Base-by-base conservation (phyloP, 441 rosid species). In the Theobroma grandiflorum region DNA sequence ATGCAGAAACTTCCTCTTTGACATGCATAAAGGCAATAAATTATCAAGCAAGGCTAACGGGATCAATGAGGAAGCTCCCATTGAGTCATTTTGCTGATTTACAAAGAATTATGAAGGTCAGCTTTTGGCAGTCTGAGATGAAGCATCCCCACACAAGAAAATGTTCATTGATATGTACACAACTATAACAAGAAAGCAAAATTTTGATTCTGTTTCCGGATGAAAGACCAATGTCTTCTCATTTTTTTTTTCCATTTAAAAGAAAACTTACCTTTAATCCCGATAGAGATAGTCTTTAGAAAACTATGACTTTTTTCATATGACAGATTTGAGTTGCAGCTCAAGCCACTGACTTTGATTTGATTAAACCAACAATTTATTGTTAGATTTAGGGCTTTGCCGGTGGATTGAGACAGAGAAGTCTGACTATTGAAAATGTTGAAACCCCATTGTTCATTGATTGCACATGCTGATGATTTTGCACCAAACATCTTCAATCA, bases 1-100 rank as follows among this genome's bases (percentile, higher is more conserved):
- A 49, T 45, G 47, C 58, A 64, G 79, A 16, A 64, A 16, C 42
- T 64, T 50, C 78, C 18, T 62, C 20, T 42, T 38, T 14, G 15
- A 8, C 58, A 12, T 74, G 40, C 0, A 2, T 15, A 8, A 18
- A 10, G 3, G 22, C 42, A 52, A 3, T 11, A 68, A 35, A 37
- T 45, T 50, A 11, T 42, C 18, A 15, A 59, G 42, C n/a, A 35
- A 68, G 15, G 31, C 49, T n/a, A 14, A 20, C 2, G 4, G 52
- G 66, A 6, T 52, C 31, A 33, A n/a, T 5, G 38, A 52, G 62
- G 20, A 33, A 38, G 12, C 12, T 53, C 26, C 42, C 42, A 15
- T 8, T 31, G 33, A n/a, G 38, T 45, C 43, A 43, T 68, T 18
- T 43, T 16, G 70, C 9, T 20, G 73, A 45, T 43, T 42, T 50